phyloP scores from a whole-genome alignment of 768 basidiomycete genomes.

The Hydnomerulius pinastri region DNA sequence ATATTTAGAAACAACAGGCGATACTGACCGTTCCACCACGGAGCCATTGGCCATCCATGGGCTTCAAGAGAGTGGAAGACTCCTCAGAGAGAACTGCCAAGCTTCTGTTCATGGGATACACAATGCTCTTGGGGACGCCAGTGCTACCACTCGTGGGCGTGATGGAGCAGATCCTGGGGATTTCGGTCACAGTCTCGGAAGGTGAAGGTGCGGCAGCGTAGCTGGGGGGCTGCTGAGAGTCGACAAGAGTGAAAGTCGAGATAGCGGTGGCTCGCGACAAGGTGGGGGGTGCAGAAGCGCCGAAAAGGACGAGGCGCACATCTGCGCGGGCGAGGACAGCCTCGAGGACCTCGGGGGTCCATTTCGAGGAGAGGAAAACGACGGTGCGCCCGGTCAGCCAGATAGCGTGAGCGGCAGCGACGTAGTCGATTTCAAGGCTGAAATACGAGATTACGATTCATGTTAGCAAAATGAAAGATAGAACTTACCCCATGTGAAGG shows the following conservation, averaged over 20 bases:
- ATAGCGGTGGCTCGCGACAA: conserved; percentile 13
- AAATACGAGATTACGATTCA: neutral
- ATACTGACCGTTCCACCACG: conserved; percentile 32
- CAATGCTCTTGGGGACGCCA: conserved; percentile 34
- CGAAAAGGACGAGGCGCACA: conserved; percentile 24
- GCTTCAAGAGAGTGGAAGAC: conserved; percentile 27
- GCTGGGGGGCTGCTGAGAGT: conserved; percentile 6
- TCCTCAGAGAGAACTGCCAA: conserved; percentile 27
- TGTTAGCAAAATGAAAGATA: neutral
- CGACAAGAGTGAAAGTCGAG: conserved; percentile 20
- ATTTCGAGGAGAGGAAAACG: conserved; percentile 31
- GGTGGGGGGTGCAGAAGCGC: conserved; percentile 14
- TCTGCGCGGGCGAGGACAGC: conserved; percentile 23
- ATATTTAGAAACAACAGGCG: neutral
- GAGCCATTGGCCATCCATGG: conserved; percentile 34
- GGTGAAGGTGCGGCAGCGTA: conserved; percentile 16
- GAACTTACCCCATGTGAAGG: conserved; percentile 26
- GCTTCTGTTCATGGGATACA: conserved; percentile 30
- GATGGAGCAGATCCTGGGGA: conserved; percentile 29
- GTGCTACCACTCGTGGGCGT: conserved; percentile 33
- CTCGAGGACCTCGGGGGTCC: conserved; percentile 29
- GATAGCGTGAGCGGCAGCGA: conserved; percentile 32
- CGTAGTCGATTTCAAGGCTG: conserved; percentile 32
- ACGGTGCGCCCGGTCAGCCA: conserved; percentile 29
- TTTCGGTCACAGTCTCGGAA: conserved; percentile 16